Percentiles rank a stretch among this genome's conserved stretches.
Conservation (phyloP, 1,284 basidiomycete genomes). For the Moesziomyces parantarcticus region DNA sequence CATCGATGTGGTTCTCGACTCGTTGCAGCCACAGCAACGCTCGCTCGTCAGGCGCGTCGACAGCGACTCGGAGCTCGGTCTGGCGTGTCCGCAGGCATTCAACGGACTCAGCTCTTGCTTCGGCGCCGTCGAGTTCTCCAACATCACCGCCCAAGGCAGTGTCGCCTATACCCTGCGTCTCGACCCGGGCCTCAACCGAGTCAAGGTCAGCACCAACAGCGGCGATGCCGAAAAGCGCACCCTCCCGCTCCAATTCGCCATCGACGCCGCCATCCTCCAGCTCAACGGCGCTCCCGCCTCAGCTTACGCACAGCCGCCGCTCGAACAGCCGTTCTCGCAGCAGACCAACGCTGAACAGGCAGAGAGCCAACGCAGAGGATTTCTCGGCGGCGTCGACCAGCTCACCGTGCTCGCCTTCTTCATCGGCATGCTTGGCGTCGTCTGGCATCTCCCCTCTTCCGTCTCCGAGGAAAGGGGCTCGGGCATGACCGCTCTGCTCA, state of each 20-base stretch:
- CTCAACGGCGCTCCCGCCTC: slow-evolving; percentile 68
- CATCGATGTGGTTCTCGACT: slow-evolving; percentile 71
- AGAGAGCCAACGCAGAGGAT: slow-evolving; percentile 73
- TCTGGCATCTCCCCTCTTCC: slow-evolving; percentile 69
- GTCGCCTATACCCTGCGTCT: slow-evolving; percentile 79
- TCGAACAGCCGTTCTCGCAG: slow-evolving; percentile 79
- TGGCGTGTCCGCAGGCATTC: slow-evolving; percentile 79
- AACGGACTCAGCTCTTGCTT: slow-evolving; percentile 78
- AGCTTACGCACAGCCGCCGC: slow-evolving; percentile 17
- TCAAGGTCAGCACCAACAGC: slow-evolving; percentile 76
- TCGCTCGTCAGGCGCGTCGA: slow-evolving; percentile 23
- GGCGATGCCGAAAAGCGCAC: slow-evolving; percentile 78
- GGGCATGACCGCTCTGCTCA: slow-evolving; percentile 43
- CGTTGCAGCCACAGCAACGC: slow-evolving; percentile 16
- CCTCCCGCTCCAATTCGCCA: slow-evolving; percentile 80
- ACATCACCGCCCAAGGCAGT: slow-evolving; percentile 23
- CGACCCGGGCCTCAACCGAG: slow-evolving; percentile 75
- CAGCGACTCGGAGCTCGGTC: slow-evolving; percentile 68
- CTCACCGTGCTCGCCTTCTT: slow-evolving; percentile 64
- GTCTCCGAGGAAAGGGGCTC: slow-evolving; percentile 66
- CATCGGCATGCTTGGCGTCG: slow-evolving; percentile 80
- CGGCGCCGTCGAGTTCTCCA: slow-evolving; percentile 76
- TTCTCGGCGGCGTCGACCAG: slow-evolving; percentile 11
- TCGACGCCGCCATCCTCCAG: slow-evolving; percentile 77
- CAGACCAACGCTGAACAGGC: slow-evolving; percentile 76